Percentiles rank a stretch among this genome's conserved stretches.
Evolutionary conservation across 116 monocot genomes (phyloP).

Genomic region (Zostera marina): DNA sequence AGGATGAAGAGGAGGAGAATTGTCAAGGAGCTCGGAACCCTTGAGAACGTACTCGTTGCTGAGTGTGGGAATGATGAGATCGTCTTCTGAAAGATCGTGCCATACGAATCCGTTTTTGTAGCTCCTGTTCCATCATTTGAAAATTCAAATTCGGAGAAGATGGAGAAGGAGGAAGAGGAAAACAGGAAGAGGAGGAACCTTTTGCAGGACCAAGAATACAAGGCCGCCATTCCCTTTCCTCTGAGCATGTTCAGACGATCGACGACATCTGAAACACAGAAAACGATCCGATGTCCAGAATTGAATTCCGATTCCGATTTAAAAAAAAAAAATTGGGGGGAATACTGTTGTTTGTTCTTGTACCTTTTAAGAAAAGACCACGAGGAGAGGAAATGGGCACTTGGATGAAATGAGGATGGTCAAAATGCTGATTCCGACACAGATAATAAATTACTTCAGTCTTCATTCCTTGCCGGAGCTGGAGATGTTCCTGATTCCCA

Average conservation of each 20-base stretch:
- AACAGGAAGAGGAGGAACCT: constrained; percentile 19
- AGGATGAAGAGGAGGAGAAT: constrained; percentile 20
- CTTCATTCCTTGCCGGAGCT: constrained; percentile 18
- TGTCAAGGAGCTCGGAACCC: constrained; percentile 68
- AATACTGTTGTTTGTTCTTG: not conserved
- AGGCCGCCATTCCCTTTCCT: constrained; percentile 67
- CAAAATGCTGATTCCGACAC: constrained; percentile 66
- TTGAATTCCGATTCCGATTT: not conserved
- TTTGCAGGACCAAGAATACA: constrained; percentile 98
- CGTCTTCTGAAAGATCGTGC: constrained; percentile 84
- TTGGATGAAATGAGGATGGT: constrained; percentile 97
- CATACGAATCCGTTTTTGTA: constrained; percentile 98
- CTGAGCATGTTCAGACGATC: constrained; percentile 46
- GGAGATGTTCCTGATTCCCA: constrained; percentile 6
- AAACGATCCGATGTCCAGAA: constrained; percentile 4
- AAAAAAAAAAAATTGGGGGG: not conserved
- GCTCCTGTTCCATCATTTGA: constrained; percentile 27
- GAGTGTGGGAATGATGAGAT: constrained; percentile 59
- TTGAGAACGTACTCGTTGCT: constrained; percentile 90
- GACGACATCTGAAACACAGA: constrained; percentile 45
- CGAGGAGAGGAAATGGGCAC: constrained; percentile 56
- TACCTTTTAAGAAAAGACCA: constrained; percentile 52
- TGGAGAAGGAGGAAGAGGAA: not conserved
- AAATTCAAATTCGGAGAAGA: not conserved
- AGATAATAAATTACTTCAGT: constrained; percentile 83